A percentile compares a stretch with the other conserved stretches of the same genome.
Conservation (phyloP, 2,329 filamentous ascomycete genomes). For the Trichophyton benhamiae region DNA sequence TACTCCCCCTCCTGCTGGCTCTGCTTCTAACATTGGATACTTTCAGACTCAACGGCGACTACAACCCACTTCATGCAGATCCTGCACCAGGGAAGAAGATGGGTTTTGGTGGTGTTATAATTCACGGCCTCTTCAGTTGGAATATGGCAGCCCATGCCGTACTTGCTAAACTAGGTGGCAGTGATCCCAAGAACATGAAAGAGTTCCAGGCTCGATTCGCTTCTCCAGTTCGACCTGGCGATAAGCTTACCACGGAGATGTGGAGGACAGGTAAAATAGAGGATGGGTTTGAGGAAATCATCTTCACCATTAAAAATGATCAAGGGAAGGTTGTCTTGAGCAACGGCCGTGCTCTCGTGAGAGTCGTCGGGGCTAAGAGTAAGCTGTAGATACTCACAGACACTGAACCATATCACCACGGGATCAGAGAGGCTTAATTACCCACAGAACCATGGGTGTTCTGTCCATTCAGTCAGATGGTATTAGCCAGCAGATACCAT, state of each 20-base stretch:
- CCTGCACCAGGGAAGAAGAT: conserved; percentile 76
- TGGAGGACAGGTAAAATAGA: conserved; percentile 59
- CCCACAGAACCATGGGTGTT: too few relatives aligned
- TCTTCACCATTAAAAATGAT: conserved; percentile 66
- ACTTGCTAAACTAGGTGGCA: conserved; percentile 59
- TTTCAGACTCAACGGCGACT: conserved; percentile 71
- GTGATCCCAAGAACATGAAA: conserved; percentile 67
- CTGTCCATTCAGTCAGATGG: too few relatives aligned
- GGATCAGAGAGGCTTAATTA: too few relatives aligned
- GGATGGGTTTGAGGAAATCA: conserved; percentile 65
- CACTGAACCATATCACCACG: too few relatives aligned
- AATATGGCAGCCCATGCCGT: conserved; percentile 66
- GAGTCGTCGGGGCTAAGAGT: conserved; percentile 47
- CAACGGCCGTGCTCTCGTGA: conserved; percentile 73
- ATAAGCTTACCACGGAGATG: conserved; percentile 67
- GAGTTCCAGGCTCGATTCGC: conserved; percentile 86
- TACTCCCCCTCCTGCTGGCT: background rate
- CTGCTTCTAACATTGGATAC: background rate
- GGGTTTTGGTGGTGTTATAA: conserved; percentile 81
- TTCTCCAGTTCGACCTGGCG: conserved; percentile 68
- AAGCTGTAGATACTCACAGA: conserved; percentile 43
- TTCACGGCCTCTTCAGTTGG: conserved; percentile 82
- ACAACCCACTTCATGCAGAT: conserved; percentile 83
- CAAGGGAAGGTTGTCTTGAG: conserved; percentile 74
- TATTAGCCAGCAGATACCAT: too few relatives aligned